Evolutionary conservation across 2,329 filamentous ascomycete species (phyloP).

Genomic region (Xylaria hypoxylon): DNA sequence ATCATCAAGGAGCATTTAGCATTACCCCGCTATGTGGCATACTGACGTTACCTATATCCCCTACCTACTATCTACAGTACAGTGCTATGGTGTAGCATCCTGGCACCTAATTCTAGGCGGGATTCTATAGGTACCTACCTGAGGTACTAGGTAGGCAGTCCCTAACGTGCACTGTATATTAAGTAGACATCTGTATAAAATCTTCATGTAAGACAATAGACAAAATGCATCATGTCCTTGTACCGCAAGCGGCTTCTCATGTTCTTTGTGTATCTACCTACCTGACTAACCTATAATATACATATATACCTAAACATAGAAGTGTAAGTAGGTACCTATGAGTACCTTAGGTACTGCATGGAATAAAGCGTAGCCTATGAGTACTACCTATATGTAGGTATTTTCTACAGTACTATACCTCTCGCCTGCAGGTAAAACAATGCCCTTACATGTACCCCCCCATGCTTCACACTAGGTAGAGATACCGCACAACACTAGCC

Average conservation of each 20-base stretch:
- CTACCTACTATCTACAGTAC: background rate
- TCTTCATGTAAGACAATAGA: constrained; percentile 19
- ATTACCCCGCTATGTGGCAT: constrained; percentile 29
- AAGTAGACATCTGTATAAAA: background rate
- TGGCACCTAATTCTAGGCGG: background rate
- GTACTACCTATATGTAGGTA: background rate
- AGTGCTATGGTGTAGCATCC: too few species aligned
- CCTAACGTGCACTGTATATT: too few species aligned
- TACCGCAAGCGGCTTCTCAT: constrained; percentile 33
- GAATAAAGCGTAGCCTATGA: constrained; percentile 1
- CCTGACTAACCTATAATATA: background rate
- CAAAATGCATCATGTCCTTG: constrained; percentile 7
- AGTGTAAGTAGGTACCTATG: background rate
- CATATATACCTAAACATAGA: too few species aligned
- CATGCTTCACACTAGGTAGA: constrained; percentile 3
- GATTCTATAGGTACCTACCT: constrained; percentile 9
- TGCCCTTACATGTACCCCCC: constrained; percentile 1
- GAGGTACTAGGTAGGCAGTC: background rate
- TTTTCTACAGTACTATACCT: constrained; percentile 6
- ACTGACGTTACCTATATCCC: constrained; percentile 8
- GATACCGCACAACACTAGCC: constrained; percentile 29
- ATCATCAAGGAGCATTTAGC: constrained; percentile 6
- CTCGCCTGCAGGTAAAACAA: background rate
- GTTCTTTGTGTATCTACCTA: constrained; percentile 18
- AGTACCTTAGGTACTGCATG: too few species aligned